phyloP scores from a whole-genome alignment of 2,329 filamentous ascomycete genomes.

The Biscogniauxia mediterranea region DNA sequence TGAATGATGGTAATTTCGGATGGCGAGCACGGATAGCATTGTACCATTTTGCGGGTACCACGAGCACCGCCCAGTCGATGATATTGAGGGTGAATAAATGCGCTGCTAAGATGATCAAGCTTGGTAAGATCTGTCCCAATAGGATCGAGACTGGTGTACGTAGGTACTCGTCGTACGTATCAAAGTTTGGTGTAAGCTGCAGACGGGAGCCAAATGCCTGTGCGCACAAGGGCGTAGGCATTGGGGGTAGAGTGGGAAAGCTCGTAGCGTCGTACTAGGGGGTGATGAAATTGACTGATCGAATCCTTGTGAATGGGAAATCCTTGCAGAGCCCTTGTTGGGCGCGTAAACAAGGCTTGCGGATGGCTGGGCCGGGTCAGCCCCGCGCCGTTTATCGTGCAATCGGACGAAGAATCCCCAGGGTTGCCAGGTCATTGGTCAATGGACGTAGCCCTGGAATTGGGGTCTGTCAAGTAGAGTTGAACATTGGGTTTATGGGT shows the following conservation, averaged over 20 bases:
- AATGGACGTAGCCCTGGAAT: constrained; percentile 19
- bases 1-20: constrained; percentile 9
- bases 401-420: constrained; percentile 45
- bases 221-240: constrained; percentile 8
- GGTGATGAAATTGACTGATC: constrained; percentile 19
- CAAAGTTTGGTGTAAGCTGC: constrained; percentile 5
- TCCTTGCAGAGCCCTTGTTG: constrained; percentile 40
- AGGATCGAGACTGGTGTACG: constrained; percentile 9
- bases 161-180: constrained; percentile 4
- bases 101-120: constrained; percentile 14
- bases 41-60: constrained; percentile 5
- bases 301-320: constrained; percentile 26
- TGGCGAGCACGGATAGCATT: constrained; percentile 7
- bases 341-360: constrained; percentile 54
- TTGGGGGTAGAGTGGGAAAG: constrained; percentile 17
- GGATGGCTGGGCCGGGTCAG: constrained; percentile 43
- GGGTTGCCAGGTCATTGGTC: constrained; percentile 42
- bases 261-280: constrained; percentile 27
- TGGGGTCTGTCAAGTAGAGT: constrained; percentile 12
- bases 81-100: constrained; percentile 13
- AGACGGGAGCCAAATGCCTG: constrained; percentile 17
- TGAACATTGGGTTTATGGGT: constrained; percentile 15
- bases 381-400: constrained; percentile 42
- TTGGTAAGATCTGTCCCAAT: constrained; percentile 4
- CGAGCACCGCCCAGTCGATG: constrained; percentile 8